These are phyloP conservation scores for Botryotinia narcissicola DNA, from an alignment of 2,329 filamentous ascomycete species.

Conservation along the genomic window DNA sequence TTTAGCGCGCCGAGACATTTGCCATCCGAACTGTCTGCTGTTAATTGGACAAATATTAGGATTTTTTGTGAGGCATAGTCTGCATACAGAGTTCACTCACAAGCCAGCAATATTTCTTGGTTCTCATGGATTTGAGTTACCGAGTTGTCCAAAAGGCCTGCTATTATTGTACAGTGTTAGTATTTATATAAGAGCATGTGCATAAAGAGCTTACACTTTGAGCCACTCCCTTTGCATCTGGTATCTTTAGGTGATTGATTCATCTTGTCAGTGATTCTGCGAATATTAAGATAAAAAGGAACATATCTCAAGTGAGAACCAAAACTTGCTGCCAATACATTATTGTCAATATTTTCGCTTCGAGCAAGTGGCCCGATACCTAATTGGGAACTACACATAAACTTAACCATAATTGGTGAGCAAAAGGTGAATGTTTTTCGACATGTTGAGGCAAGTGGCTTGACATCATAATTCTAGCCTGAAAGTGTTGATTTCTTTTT, in stretches of 20 bases:
- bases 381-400: background rate
- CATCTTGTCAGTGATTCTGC: background rate
- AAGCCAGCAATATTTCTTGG: background rate
- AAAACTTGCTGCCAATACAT: background rate
- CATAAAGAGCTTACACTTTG: background rate
- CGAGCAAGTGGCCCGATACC: background rate
- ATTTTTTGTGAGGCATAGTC: background rate
- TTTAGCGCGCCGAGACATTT: slow-evolving; percentile 3
- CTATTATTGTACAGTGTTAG: background rate
- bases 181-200: background rate
- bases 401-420: background rate
- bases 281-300: background rate
- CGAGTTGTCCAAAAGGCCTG: background rate
- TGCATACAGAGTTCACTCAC: slow-evolving; percentile 3
- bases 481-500: background rate
- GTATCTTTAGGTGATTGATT: background rate
- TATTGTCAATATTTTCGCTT: background rate
- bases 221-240: background rate
- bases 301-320: background rate
- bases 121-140: background rate
- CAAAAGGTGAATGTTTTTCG: background rate
- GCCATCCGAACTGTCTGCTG: background rate
- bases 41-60: slow-evolving; percentile 6
- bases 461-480: background rate
- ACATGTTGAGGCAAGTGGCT: background rate